These are phyloP conservation scores for Boletus vinaceobasis DNA, from an alignment of 768 basidiomycete species.

Conservation along the genomic window DNA sequence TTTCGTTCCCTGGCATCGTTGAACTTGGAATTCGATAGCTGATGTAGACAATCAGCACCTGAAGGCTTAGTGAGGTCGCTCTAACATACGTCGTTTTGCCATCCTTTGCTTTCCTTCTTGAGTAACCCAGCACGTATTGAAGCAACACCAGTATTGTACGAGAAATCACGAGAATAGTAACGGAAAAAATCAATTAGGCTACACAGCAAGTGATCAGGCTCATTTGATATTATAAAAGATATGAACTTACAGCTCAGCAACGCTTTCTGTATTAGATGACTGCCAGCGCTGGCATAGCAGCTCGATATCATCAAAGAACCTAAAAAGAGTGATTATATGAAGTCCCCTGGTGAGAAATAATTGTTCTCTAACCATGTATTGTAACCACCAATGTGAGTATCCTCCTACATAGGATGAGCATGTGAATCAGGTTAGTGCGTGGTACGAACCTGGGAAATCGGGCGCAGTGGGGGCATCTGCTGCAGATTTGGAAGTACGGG, in stretches of 20 bases:
- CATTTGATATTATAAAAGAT: background rate
- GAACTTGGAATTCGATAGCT: conserved; percentile 54
- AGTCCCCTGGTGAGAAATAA: conserved; percentile 5
- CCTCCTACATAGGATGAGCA: conserved; percentile 49
- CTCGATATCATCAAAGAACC: conserved; percentile 98
- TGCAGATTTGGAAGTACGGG: conserved; percentile 95
- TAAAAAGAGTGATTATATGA: conserved; percentile 26
- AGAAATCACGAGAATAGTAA: conserved; percentile 91
- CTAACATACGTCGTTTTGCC: conserved; percentile 84
- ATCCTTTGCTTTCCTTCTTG: conserved; percentile 90
- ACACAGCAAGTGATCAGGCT: conserved; percentile 8
- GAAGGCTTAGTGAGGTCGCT: background rate
- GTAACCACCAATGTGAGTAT: conserved; percentile 74
- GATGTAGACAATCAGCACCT: conserved; percentile 5
- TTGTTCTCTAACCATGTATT: conserved; percentile 64
- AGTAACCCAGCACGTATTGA: conserved; percentile 87
- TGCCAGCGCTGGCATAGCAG: conserved; percentile 88
- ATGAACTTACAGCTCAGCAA: conserved; percentile 80
- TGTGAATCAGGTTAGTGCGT: conserved; percentile 6
- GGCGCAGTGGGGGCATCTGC: conserved; percentile 87
- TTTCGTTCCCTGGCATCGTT: conserved; percentile 83
- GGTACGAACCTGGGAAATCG: conserved; percentile 67
- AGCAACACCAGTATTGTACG: conserved; percentile 86
- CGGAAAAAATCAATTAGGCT: conserved; percentile 98
- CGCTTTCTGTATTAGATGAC: conserved; percentile 87